These are phyloP conservation scores for Ceratocystiopsis brevicomis DNA, from an alignment of 2,329 filamentous ascomycete species.

Conservation along the genomic window DNA sequence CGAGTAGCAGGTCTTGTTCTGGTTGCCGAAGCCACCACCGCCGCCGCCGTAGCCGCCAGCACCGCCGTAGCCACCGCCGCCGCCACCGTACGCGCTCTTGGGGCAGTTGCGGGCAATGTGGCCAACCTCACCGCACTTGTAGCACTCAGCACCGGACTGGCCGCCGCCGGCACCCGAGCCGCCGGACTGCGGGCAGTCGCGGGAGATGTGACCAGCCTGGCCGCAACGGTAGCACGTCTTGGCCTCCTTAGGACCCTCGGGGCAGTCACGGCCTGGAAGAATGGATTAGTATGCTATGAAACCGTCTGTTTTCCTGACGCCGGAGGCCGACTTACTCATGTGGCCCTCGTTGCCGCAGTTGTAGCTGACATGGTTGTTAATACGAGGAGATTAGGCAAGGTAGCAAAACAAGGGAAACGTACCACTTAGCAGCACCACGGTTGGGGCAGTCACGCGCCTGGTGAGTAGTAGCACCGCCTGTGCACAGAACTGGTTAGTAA, in stretches of 20 bases:
- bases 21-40: conserved; percentile 5
- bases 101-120: conserved; percentile 90
- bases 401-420: conserved; percentile 17
- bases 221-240: conserved; percentile 65
- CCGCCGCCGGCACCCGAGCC: conserved; percentile 18
- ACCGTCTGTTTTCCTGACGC: conserved; percentile 7
- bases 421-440: conserved; percentile 70
- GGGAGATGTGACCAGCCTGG: conserved; percentile 74
- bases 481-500: conserved; percentile 14
- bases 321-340: conserved; percentile 39
- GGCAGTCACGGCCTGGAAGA: conserved; percentile 63
- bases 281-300: not conserved
- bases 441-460: conserved; percentile 76
- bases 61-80: conserved; percentile 27
- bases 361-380: conserved; percentile 34
- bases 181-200: conserved; percentile 51
- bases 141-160: conserved; percentile 53
- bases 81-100: conserved; percentile 38
- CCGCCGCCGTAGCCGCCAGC: conserved; percentile 19
- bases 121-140: conserved; percentile 93
- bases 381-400: conserved; percentile 2
- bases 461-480: conserved; percentile 56
- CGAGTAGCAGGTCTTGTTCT: conserved; percentile 78
- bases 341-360: conserved; percentile 65
- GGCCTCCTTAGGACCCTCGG: conserved; percentile 71